A percentile compares a stretch with the other conserved stretches of the same genome.
Conservation (phyloP, 1,139 yeast species). For the Petasospora fabianii region DNA sequence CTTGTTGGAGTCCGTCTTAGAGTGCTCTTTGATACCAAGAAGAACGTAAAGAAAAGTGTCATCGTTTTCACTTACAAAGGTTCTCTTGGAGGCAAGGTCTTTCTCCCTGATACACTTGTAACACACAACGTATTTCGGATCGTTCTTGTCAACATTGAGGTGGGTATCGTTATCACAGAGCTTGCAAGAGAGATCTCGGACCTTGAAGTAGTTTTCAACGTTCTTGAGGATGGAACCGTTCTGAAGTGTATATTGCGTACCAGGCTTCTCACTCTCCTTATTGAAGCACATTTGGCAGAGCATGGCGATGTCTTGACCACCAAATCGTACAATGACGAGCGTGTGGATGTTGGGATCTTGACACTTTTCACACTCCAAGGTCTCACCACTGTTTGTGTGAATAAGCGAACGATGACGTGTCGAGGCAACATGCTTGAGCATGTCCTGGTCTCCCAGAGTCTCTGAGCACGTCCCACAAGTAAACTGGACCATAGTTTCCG, state of each 20-base stretch:
- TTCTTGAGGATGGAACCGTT: conserved; percentile 54
- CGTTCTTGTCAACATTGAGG: conserved; percentile 36
- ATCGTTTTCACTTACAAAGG: conserved; percentile 43
- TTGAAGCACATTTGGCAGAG: conserved; percentile 46
- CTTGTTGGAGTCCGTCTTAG: conserved; percentile 19
- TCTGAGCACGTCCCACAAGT: conserved; percentile 27
- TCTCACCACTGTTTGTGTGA: conserved; percentile 36
- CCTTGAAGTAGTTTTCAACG: conserved; percentile 43
- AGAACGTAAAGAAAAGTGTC: conserved; percentile 45
- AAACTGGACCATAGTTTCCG: background rate
- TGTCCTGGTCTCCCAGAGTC: conserved; percentile 28
- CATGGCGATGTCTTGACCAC: conserved; percentile 51
- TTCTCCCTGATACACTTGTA: conserved; percentile 37
- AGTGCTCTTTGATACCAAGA: conserved; percentile 46
- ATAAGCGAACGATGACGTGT: conserved; percentile 52
- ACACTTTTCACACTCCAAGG: conserved; percentile 55
- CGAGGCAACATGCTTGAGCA: conserved; percentile 44
- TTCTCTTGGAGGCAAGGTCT: conserved; percentile 19
- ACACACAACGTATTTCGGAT: conserved; percentile 36
- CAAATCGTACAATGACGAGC: conserved; percentile 48
- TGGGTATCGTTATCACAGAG: conserved; percentile 41
- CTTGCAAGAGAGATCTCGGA: conserved; percentile 48
- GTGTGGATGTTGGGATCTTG: conserved; percentile 52
- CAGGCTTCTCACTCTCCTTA: conserved; percentile 42
- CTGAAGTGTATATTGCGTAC: conserved; percentile 47